phyloP scores from a whole-genome alignment of 1,139 yeast species.

The Debaryomyces udenii region DNA sequence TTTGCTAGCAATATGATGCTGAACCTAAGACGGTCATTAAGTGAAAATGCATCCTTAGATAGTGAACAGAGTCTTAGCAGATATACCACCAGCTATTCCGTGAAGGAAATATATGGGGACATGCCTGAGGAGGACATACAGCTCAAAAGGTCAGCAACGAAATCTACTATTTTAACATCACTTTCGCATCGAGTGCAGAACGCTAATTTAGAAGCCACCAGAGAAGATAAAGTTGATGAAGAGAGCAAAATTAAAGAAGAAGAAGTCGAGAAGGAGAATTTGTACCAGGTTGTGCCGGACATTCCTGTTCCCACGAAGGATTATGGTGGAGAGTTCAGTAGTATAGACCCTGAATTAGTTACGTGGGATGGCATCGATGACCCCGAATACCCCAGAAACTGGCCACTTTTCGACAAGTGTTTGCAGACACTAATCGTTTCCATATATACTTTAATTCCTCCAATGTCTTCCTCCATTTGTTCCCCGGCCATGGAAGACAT shows the following conservation, averaged over 20 bases:
- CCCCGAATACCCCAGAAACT: conserved; percentile 63
- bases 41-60: conserved; percentile 4
- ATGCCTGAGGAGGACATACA: conserved; percentile 26
- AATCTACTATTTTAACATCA: conserved; percentile 36
- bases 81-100: conserved; percentile 25
- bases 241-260: conserved; percentile 13
- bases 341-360: conserved; percentile 62
- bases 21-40: conserved; percentile 3
- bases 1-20: neutral
- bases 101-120: conserved; percentile 34
- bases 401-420: conserved; percentile 47
- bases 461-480: conserved; percentile 60
- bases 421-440: conserved; percentile 52
- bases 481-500: conserved; percentile 60
- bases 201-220: conserved; percentile 15
- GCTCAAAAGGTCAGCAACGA: conserved; percentile 37
- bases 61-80: conserved; percentile 12
- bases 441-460: conserved; percentile 55
- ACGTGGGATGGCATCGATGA: conserved; percentile 69
- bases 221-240: conserved; percentile 11
- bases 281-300: conserved; percentile 34
- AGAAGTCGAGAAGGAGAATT: conserved; percentile 2
- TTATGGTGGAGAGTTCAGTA: conserved; percentile 52
- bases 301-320: conserved; percentile 44
- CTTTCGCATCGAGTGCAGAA: conserved; percentile 24